Evolutionary conservation across 75 land plant genomes (phyloP), one percentile per base, ranked within the genome.

Genomic region (Sequoia sempervirens): DNA sequence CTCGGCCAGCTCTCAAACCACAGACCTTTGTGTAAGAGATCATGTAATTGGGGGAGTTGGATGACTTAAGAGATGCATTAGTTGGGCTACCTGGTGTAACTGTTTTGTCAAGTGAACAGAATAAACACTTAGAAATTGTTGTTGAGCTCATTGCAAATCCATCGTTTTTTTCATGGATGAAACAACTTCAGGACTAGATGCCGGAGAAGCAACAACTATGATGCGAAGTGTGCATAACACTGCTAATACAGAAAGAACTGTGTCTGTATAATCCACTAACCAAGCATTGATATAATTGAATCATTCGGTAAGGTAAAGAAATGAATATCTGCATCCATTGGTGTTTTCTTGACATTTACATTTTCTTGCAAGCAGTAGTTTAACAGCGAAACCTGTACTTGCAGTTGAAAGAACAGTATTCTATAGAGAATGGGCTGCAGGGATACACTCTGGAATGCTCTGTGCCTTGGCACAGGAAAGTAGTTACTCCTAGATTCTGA

Each of bases 71-170:
- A 54, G 82, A 85, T 80, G 92, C 94, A 38, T 75, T 94, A 20
- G 93, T 92, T 26, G 96, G 96, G 17, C 85, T 94, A 79, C 94
- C 96, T 34, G 94, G 91, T 26, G 88, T 88, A 5, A 87, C 70
- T 84, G 94, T 91, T 17, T 85, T 92, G 7, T 94, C 94, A n/a
- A 91, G 88, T 4, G 94, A 94, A 84, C 93, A 94, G 79, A 82
- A 93, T 4, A 94, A 94, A 83, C 80, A 91, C 80, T 84, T 94
- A 0, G 5, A 93, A 1, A 91, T 94, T 66, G 91, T 91, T 45
- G 95, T 94, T n/a, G 93, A 92, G 91, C 89, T 94, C 2, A 92
- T 94, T 46, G 92, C 95, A 17, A 90, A 90, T 76, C 93, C 95
- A 18, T 94, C 92, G 88, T 90, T 18, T 87, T 94, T 43, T 94